Base-by-base conservation (phyloP, 176 grass and related monocot genomes). In the Zizania latifolia region DNA sequence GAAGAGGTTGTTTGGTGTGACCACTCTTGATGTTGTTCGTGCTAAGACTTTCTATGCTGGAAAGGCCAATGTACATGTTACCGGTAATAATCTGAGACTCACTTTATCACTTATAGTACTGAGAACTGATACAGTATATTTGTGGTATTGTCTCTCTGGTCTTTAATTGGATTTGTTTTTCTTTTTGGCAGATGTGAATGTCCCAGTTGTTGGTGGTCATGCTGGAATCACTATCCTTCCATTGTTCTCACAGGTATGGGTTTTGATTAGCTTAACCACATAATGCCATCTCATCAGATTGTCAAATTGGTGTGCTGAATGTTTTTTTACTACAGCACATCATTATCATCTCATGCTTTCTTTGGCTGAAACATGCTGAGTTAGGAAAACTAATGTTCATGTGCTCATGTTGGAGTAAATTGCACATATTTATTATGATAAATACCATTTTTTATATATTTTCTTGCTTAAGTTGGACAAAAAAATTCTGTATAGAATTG, bases 121-220 rank as follows among this genome's bases (percentile, higher is more conserved):
- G 55, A 35, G 2, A 2, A 87, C 61, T 35, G 13, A 46, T 51
- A 27, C 1, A 43, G 35, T 34, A 17, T n/a, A 5, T 3, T 38
- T 28, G 15, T 44, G 9, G 9, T 53, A 48, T 77, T 35, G 1
- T 77, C 17, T 45, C 10, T 44, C 34, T 50, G 10, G 29, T 38
- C 0, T 33, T 58, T 3, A 51, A 27, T 38, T 28, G 4, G 8
- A 32, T 6, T 48, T 48, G 16, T 48, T 9, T 0, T 33, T 43
- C 33, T 11, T 27, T 73, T 79, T 78, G 44, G 53, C 83, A 94
- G 91, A 72, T 15, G 91, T 94, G 28, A 81, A 94, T 66, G 86
- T 94, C n/a, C 94, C 90, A 57, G 89, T 98, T 85, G 91, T 97
- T 68, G 91, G 94, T 73, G 94, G 94, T 41, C 91, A 97, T 85